Conservation (phyloP, 2,329 filamentous ascomycete genomes). For the Emydomyces testavorans region DNA sequence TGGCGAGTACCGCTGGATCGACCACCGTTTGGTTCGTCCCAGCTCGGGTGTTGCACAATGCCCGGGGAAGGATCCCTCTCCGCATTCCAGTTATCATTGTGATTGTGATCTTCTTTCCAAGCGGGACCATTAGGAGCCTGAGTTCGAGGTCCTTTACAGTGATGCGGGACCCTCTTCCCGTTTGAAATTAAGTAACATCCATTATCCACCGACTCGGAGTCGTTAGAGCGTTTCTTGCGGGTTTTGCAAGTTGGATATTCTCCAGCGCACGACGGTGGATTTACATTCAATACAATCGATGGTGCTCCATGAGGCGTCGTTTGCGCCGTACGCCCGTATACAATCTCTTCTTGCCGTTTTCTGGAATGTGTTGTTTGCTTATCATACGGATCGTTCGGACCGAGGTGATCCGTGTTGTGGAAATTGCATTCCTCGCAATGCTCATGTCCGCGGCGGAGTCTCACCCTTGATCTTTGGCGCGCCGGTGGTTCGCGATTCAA, state of each 20-base stretch:
- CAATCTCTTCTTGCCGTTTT: neutral
- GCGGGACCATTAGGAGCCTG: neutral
- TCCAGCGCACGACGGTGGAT: constrained; percentile 3
- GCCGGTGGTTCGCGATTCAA: neutral
- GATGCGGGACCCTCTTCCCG: constrained; percentile 13
- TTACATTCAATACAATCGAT: constrained; percentile 17
- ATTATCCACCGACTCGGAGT: neutral
- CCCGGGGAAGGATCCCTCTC: neutral
- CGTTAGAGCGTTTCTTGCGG: neutral
- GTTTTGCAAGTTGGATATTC: constrained; percentile 5
- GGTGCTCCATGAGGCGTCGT: constrained; percentile 6
- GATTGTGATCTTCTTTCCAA: neutral
- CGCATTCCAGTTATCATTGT: neutral
- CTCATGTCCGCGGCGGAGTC: neutral
- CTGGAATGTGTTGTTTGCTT: neutral
- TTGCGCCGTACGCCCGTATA: constrained; percentile 1
- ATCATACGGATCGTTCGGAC: neutral
- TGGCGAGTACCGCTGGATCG: neutral
- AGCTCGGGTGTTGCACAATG: neutral
- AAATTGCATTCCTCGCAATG: neutral
- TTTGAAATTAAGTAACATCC: constrained; percentile 18
- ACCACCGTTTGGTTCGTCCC: neutral
- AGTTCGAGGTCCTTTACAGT: constrained; percentile 3
- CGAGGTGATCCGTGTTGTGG: neutral
- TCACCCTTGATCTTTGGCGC: neutral